phyloP scores from a whole-genome alignment of 2,329 filamentous ascomycete genomes.

The Chrysoporthe cubensis region DNA sequence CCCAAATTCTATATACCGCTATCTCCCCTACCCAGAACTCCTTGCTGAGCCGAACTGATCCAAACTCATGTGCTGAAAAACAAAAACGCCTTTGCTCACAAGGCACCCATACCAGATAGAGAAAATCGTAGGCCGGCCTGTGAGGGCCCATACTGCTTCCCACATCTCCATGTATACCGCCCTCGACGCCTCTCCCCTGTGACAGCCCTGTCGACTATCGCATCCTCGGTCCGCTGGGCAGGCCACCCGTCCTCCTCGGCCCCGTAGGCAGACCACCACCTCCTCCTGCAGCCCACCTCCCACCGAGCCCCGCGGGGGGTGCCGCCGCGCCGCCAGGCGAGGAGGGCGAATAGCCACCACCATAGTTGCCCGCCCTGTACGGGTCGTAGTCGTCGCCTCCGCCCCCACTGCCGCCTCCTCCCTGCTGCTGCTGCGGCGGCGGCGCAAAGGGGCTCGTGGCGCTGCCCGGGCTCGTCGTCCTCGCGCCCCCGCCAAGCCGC shows the following conservation, averaged over 20 bases:
- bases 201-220: constrained; percentile 35
- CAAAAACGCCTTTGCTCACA: constrained; percentile 4
- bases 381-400: constrained; percentile 32
- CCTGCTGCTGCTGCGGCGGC: constrained; percentile 45
- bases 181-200: not conserved
- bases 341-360: constrained; percentile 41
- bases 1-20: constrained; percentile 2
- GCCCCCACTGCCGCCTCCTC: constrained; percentile 25
- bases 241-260: constrained; percentile 43
- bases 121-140: not conserved
- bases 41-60: constrained; percentile 10
- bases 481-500: constrained; percentile 67
- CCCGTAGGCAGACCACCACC: constrained; percentile 49
- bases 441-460: constrained; percentile 51
- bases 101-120: not conserved
- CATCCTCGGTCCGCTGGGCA: constrained; percentile 45
- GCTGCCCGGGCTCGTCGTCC: constrained; percentile 58
- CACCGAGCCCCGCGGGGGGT: constrained; percentile 42
- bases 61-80: constrained; percentile 15
- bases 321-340: constrained; percentile 42
- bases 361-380: constrained; percentile 23
- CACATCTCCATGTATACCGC: not conserved
- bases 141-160: not conserved
- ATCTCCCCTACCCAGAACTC: not conserved
- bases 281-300: constrained; percentile 37